These are phyloP conservation scores for Alternaria angustiovoidea DNA, from an alignment of 2,329 filamentous ascomycete genomes.

Conservation along the genomic window DNA sequence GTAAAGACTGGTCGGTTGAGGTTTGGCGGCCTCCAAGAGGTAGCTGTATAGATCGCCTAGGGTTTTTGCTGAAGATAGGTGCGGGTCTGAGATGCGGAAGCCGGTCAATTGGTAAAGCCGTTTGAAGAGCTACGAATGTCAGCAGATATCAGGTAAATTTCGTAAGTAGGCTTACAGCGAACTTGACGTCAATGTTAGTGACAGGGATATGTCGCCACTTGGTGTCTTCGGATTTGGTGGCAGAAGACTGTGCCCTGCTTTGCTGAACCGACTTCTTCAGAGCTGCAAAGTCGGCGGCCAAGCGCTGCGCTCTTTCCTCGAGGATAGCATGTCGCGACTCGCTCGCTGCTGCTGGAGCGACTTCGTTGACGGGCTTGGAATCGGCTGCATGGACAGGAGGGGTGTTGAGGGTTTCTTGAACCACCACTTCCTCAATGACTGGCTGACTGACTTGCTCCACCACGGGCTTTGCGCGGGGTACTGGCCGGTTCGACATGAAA, in stretches of 20 bases:
- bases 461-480: slow-evolving; percentile 37
- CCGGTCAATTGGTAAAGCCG: slow-evolving; percentile 83
- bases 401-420: slow-evolving; percentile 6
- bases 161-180: slow-evolving; percentile 42
- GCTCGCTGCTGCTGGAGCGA: slow-evolving; percentile 5
- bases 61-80: slow-evolving; percentile 57
- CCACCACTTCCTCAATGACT: slow-evolving; percentile 25
- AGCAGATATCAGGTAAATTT: not conserved
- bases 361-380: slow-evolving; percentile 7
- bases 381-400: slow-evolving; percentile 1
- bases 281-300: slow-evolving; percentile 24
- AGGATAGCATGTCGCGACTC: slow-evolving; percentile 22
- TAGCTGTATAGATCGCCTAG: slow-evolving; percentile 50
- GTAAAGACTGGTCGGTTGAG: slow-evolving; percentile 65
- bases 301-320: slow-evolving; percentile 23
- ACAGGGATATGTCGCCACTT: slow-evolving; percentile 42
- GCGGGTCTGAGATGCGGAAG: slow-evolving; percentile 74
- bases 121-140: slow-evolving; percentile 73
- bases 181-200: slow-evolving; percentile 41
- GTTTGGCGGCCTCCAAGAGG: slow-evolving; percentile 46
- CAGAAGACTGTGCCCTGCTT: slow-evolving; percentile 14
- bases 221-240: slow-evolving; percentile 17
- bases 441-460: slow-evolving; percentile 51
- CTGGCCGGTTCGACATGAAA: slow-evolving; percentile 48
- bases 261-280: slow-evolving; percentile 24